Evolutionary conservation across 208 protist genomes (phyloP).

Genomic region (Angomonas deanei): DNA sequence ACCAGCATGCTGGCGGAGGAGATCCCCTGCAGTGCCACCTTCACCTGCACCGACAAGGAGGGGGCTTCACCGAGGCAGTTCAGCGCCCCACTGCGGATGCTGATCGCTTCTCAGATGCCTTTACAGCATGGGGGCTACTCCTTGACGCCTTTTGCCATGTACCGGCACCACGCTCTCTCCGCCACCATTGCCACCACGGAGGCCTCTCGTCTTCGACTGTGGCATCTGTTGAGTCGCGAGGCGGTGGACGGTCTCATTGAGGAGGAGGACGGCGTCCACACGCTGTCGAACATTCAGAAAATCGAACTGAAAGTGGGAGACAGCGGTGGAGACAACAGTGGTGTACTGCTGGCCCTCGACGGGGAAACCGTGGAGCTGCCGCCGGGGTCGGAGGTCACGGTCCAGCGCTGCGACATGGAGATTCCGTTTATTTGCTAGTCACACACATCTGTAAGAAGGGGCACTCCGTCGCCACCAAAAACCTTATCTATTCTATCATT

Average conservation of each 20-base stretch:
- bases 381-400: constrained; percentile 31
- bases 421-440: constrained; percentile 35
- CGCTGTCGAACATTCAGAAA: constrained; percentile 24
- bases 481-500: too few relatives aligned
- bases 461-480: too few relatives aligned
- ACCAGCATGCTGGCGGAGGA: constrained; percentile 29
- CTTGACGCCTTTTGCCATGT: constrained; percentile 56
- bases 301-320: constrained; percentile 28
- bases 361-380: constrained; percentile 46
- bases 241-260: constrained; percentile 50
- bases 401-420: constrained; percentile 22
- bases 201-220: constrained; percentile 55
- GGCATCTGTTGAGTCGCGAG: constrained; percentile 77
- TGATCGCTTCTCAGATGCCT: constrained; percentile 73
- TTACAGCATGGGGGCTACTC: constrained; percentile 62
- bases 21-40: constrained; percentile 19
- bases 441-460: too few relatives aligned
- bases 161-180: constrained; percentile 29
- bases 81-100: constrained; percentile 23
- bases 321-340: neutral
- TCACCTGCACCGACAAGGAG: constrained; percentile 6
- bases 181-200: constrained; percentile 48
- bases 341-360: constrained; percentile 45
- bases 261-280: constrained; percentile 75
- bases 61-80: neutral